These are phyloP conservation scores for Mollisia scopiformis DNA, from an alignment of 2,329 filamentous ascomycete species.

Conservation along the genomic window DNA sequence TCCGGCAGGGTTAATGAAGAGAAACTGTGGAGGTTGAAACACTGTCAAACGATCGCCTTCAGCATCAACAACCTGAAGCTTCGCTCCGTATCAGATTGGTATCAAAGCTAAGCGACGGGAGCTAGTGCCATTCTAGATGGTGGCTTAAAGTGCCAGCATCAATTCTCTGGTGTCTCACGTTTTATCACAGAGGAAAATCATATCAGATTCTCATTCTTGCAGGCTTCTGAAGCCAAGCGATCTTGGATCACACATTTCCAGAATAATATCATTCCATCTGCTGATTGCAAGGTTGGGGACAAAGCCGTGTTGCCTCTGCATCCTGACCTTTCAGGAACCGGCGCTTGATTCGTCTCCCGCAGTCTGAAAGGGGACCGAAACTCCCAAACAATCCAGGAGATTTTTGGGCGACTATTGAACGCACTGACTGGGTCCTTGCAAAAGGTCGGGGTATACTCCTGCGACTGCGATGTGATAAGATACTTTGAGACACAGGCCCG, in stretches of 20 bases:
- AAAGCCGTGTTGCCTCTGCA: background rate
- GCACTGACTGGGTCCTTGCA: background rate
- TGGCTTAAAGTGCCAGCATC: no score
- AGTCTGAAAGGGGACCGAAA: background rate
- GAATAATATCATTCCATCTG: background rate
- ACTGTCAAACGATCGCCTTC: constrained; percentile 11
- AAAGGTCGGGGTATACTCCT: background rate
- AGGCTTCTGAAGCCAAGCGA: constrained; percentile 1
- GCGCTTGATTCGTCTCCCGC: background rate
- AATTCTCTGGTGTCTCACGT: no score
- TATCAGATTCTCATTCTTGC: background rate
- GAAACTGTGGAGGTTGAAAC: constrained; percentile 14
- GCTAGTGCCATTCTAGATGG: background rate
- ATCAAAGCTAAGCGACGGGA: background rate
- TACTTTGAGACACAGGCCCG: constrained; percentile 1
- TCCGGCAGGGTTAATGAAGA: background rate
- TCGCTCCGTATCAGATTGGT: constrained; percentile 12
- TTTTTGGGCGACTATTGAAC: background rate
- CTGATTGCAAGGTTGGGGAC: background rate
- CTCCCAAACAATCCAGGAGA: background rate
- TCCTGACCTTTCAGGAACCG: background rate
- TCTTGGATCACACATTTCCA: constrained; percentile 5
- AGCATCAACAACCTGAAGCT: background rate
- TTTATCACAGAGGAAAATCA: background rate
- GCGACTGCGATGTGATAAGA: no score